Evolutionary conservation across 1,139 yeast genomes (phyloP).

Genomic region (Saccharomyces hybrid): DNA sequence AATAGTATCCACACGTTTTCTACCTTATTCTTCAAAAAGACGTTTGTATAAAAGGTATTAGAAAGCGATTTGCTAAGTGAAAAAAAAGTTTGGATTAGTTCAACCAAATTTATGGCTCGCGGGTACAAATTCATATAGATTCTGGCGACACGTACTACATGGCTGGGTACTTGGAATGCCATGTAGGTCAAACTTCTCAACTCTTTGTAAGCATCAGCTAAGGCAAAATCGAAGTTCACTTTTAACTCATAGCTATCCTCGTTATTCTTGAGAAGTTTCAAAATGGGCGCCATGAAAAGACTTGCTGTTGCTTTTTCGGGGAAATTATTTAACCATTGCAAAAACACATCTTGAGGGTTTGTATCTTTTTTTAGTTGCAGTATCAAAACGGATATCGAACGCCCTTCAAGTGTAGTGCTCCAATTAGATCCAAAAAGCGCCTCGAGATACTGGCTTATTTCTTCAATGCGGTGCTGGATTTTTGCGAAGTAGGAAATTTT

Average conservation of each 20-base stretch:
- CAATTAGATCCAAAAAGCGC: slow-evolving; percentile 64
- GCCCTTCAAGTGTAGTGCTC: slow-evolving; percentile 69
- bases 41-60: not conserved
- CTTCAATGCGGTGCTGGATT: slow-evolving; percentile 38
- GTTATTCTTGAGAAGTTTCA: slow-evolving; percentile 32
- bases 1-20: not conserved
- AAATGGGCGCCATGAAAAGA: slow-evolving; percentile 35
- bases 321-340: slow-evolving; percentile 41
- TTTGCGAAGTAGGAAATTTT: slow-evolving; percentile 46
- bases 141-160: slow-evolving; percentile 38
- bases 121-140: slow-evolving; percentile 49
- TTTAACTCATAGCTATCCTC: slow-evolving; percentile 19
- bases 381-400: slow-evolving; percentile 50
- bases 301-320: slow-evolving; percentile 15
- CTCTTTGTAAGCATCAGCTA: slow-evolving; percentile 45
- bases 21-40: not conserved
- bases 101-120: slow-evolving; percentile 48
- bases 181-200: slow-evolving; percentile 45
- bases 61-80: not conserved
- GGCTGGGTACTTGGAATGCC: slow-evolving; percentile 55
- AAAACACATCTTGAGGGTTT: slow-evolving; percentile 38
- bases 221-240: slow-evolving; percentile 47
- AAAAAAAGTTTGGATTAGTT: slow-evolving; percentile 37
- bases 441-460: slow-evolving; percentile 39
- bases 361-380: slow-evolving; percentile 39